Conservation (phyloP, 306 rosid species). For the Biancaea sappan region DNA sequence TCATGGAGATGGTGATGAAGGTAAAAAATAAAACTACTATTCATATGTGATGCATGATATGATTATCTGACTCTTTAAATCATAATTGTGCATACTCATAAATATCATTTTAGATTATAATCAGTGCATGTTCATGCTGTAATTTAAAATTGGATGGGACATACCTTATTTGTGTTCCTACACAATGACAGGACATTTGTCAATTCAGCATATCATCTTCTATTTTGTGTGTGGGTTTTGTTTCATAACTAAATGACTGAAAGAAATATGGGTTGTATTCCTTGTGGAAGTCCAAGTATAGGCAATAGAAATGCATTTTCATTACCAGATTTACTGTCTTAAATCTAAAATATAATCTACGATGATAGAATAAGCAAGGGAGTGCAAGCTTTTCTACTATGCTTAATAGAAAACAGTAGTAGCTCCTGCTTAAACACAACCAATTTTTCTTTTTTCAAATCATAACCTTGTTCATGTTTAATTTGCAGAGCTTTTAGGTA, state of each 20-base stretch:
- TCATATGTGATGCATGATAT: neutral
- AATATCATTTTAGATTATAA: neutral
- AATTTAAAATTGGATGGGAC: neutral
- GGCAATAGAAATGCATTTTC: neutral
- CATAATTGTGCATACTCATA: neutral
- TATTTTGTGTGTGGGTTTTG: neutral
- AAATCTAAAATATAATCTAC: neutral
- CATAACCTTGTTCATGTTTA: slow-evolving; percentile 29
- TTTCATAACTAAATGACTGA: neutral
- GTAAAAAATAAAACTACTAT: slow-evolving; percentile 39
- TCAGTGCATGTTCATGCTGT: neutral
- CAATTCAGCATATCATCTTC: neutral
- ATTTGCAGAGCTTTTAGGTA: slow-evolving; percentile 66
- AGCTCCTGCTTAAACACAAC: neutral
- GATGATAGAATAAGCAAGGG: neutral
- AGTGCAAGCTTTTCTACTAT: neutral
- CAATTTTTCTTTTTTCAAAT: neutral
- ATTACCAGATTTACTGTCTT: neutral
- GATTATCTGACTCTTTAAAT: slow-evolving; percentile 11
- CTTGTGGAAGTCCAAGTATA: neutral
- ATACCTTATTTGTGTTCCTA: neutral
- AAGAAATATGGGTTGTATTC: neutral
- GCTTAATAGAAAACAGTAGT: neutral
- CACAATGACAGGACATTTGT: neutral
- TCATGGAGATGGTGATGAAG: slow-evolving; percentile 46